phyloP scores from a whole-genome alignment of 306 rosid species.

The Malus sylvestris region DNA sequence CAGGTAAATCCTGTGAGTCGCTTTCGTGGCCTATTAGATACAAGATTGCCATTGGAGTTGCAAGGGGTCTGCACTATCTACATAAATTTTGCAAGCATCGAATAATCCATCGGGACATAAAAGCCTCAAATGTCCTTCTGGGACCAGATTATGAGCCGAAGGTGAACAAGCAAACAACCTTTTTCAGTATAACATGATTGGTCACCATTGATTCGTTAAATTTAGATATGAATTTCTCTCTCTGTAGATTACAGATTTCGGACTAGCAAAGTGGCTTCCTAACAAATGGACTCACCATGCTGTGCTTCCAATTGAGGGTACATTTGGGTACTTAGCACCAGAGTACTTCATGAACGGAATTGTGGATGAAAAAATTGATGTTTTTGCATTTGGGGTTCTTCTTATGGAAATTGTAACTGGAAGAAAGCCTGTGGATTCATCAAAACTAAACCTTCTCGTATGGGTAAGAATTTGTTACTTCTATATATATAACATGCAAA shows the following conservation, averaged over 20 bases:
- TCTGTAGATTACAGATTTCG: constrained; percentile 75
- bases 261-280: constrained; percentile 99
- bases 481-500: background rate
- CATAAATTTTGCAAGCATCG: constrained; percentile 81
- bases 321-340: constrained; percentile 91
- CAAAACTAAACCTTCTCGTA: constrained; percentile 70
- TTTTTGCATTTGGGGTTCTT: constrained; percentile 76
- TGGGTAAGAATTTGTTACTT: constrained; percentile 49
- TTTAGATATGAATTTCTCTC: background rate
- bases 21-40: constrained; percentile 75
- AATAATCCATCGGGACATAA: constrained; percentile 90
- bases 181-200: background rate
- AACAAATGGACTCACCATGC: constrained; percentile 98
- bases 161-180: constrained; percentile 31
- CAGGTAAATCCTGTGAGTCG: constrained; percentile 50
- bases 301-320: constrained; percentile 84
- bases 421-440: constrained; percentile 80
- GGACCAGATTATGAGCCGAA: constrained; percentile 90
- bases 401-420: constrained; percentile 87
- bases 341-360: constrained; percentile 93
- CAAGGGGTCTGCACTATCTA: constrained; percentile 90
- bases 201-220: background rate
- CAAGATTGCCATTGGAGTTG: constrained; percentile 76
- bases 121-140: constrained; percentile 92
- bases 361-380: constrained; percentile 89